Conservation (phyloP, 108 stramenopile genomes). For the Nitzschia palea region DNA sequence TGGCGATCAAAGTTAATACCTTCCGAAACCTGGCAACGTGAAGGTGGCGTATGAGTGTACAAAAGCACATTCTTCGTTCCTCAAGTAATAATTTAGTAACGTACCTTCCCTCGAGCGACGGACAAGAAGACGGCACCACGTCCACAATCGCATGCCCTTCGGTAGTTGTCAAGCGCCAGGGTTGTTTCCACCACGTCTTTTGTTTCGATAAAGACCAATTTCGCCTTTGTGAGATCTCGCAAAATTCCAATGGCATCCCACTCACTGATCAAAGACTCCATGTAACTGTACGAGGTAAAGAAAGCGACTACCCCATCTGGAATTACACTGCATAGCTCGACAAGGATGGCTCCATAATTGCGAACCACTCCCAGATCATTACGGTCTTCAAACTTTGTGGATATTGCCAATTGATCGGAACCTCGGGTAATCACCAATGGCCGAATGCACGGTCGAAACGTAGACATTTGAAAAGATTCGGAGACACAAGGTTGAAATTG, state of each 20-base stretch:
- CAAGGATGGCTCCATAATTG: slow-evolving; percentile 80
- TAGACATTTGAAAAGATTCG: slow-evolving; percentile 96
- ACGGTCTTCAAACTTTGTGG: slow-evolving; percentile 87
- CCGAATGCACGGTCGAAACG: slow-evolving; percentile 96
- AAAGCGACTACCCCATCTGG: slow-evolving; percentile 98
- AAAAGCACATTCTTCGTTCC: too few relatives aligned
- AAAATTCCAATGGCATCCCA: slow-evolving; percentile 96
- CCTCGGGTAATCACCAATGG: slow-evolving; percentile 96
- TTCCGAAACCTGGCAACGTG: slow-evolving; percentile 85
- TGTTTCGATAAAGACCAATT: slow-evolving; percentile 98
- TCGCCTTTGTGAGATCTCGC: slow-evolving; percentile 87
- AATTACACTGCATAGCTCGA: slow-evolving; percentile 85
- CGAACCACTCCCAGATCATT: slow-evolving; percentile 92
- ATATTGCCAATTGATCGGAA: slow-evolving; percentile 87
- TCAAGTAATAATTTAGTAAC: too few relatives aligned
- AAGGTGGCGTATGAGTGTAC: too few relatives aligned
- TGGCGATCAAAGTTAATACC: slow-evolving; percentile 99
- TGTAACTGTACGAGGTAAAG: slow-evolving; percentile 98
- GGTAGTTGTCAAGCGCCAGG: slow-evolving; percentile 95
- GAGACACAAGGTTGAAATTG: slow-evolving; percentile 96
- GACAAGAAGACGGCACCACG: slow-evolving; percentile 98
- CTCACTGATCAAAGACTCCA: slow-evolving; percentile 93
- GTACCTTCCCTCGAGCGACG: slow-evolving; percentile 96
- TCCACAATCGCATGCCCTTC: slow-evolving; percentile 96
- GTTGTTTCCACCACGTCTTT: slow-evolving; percentile 99